Conservation (phyloP, 2,329 filamentous ascomycete genomes). For the Neocatenulostroma microsporum region DNA sequence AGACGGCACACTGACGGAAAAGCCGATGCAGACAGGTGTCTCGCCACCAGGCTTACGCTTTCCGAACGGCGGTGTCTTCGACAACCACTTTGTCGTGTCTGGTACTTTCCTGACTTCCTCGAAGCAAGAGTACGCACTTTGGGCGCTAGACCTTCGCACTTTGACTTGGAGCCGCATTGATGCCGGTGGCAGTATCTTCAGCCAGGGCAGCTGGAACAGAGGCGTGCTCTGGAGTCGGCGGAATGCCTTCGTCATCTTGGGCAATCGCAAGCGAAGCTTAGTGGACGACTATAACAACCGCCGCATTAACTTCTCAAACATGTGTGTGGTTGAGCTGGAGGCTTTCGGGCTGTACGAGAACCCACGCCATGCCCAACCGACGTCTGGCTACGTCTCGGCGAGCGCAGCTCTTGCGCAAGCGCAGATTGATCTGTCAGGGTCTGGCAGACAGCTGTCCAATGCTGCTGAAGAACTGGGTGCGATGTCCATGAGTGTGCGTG, state of each 20-base stretch:
- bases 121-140: slow-evolving; percentile 95
- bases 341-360: slow-evolving; percentile 98
- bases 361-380: slow-evolving; percentile 66
- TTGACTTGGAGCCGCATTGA: slow-evolving; percentile 95
- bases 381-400: slow-evolving; percentile 76
- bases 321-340: slow-evolving; percentile 94
- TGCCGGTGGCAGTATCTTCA: slow-evolving; percentile 87
- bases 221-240: slow-evolving; percentile 87
- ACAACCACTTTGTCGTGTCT: slow-evolving; percentile 93
- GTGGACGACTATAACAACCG: slow-evolving; percentile 98
- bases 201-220: slow-evolving; percentile 95
- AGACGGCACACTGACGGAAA: slow-evolving; percentile 77
- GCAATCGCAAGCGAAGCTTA: slow-evolving; percentile 83
- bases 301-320: slow-evolving; percentile 92
- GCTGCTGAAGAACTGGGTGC: slow-evolving; percentile 81
- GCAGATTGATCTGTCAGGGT: slow-evolving; percentile 48
- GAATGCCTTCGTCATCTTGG: slow-evolving; percentile 92
- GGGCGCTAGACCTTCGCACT: slow-evolving; percentile 82
- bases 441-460: slow-evolving; percentile 66
- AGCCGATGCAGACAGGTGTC: slow-evolving; percentile 76
- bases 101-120: slow-evolving; percentile 96
- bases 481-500: slow-evolving; percentile 68
- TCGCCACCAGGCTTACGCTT: slow-evolving; percentile 90
- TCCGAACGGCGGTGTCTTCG: slow-evolving; percentile 90
- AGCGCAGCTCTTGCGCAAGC: slow-evolving; percentile 51